Evolutionary conservation across 331 rosid genomes (phyloP).

Genomic region (Dryas integrifolia): DNA sequence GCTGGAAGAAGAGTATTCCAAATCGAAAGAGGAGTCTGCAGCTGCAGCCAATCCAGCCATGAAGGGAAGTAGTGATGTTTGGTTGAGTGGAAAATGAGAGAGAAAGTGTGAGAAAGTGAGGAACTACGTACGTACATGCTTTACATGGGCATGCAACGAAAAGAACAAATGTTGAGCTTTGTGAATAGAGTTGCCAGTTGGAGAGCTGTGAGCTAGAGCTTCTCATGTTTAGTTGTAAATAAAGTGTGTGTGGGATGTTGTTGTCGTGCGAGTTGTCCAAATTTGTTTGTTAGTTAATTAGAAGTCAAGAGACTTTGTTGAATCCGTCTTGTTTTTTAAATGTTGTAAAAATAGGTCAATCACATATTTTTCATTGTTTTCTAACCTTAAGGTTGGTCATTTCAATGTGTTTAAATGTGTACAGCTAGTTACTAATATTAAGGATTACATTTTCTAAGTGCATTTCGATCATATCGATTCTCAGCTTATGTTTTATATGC

Average conservation of each 20-base stretch:
- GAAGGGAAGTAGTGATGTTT: neutral
- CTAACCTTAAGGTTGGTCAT: neutral
- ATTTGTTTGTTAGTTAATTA: constrained; percentile 17
- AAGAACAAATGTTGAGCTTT: neutral
- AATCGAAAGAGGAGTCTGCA: constrained; percentile 50
- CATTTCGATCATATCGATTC: too few species aligned
- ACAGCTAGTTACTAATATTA: neutral
- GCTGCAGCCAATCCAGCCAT: constrained; percentile 31
- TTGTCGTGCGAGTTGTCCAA: constrained; percentile 22
- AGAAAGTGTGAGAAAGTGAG: neutral
- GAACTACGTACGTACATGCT: too few species aligned
- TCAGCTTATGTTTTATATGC: too few species aligned
- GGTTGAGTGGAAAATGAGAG: neutral
- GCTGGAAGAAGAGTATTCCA: constrained; percentile 28
- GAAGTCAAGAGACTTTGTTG: constrained; percentile 11
- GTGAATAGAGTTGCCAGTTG: constrained; percentile 5
- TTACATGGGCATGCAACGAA: neutral
- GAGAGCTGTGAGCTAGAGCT: neutral
- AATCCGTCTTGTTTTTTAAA: constrained; percentile 19
- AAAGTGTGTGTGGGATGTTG: neutral
- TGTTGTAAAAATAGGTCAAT: neutral
- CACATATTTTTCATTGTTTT: neutral
- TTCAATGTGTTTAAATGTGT: neutral
- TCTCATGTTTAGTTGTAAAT: neutral
- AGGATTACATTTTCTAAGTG: too few species aligned